Conservation (phyloP, 352 stramenopile genomes). For the Globisporangium splendens region DNA sequence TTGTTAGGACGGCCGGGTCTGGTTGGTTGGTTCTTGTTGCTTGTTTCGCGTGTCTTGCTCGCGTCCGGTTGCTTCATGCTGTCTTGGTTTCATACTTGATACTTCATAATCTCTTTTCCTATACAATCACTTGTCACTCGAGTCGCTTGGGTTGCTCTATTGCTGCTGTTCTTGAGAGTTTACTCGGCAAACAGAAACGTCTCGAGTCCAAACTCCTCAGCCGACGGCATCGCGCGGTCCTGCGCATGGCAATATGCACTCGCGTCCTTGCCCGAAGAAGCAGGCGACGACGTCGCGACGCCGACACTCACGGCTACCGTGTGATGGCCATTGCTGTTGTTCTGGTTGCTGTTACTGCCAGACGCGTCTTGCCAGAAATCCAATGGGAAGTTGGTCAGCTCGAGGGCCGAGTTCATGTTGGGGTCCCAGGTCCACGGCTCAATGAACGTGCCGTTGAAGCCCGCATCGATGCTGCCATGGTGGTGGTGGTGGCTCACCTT, state of each 20-base stretch:
- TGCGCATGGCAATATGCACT: constrained; percentile 27
- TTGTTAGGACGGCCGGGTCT: constrained; percentile 1
- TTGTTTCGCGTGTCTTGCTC: not conserved
- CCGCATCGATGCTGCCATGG: constrained; percentile 21
- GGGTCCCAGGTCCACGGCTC: constrained; percentile 66
- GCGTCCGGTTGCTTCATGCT: not conserved
- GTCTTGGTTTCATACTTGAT: not conserved
- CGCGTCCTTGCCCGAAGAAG: constrained; percentile 16
- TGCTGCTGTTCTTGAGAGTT: constrained; percentile 7
- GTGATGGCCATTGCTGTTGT: constrained; percentile 8
- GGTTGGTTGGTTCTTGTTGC: not conserved
- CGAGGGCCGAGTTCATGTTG: constrained; percentile 40
- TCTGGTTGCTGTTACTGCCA: constrained; percentile 15
- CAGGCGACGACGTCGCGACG: not conserved
- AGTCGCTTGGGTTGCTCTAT: not conserved
- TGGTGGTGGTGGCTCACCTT: constrained; percentile 8
- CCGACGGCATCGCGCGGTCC: constrained; percentile 33
- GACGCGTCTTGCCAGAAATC: constrained; percentile 47
- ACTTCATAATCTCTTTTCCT: not conserved
- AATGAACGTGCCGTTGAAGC: constrained; percentile 44
- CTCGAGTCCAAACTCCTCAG: constrained; percentile 65
- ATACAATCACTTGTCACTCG: not conserved
- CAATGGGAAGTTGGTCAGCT: constrained; percentile 36
- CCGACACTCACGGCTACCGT: constrained; percentile 20
- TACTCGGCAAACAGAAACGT: constrained; percentile 68